Conservation (phyloP, 1,139 yeast species). For the Trichomonascaceae sp. region DNA sequence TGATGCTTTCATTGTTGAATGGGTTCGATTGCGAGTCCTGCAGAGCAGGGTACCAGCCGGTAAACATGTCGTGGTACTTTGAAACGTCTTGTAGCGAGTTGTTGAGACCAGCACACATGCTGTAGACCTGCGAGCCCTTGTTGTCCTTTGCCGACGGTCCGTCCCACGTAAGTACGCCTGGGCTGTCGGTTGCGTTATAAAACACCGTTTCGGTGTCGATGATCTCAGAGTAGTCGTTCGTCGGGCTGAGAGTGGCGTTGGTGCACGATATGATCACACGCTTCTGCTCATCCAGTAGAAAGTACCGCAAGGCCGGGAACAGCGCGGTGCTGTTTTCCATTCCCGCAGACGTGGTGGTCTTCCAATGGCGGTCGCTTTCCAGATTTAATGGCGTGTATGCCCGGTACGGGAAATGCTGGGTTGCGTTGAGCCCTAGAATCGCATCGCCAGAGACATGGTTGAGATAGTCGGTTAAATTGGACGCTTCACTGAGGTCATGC, state of each 20-base stretch:
- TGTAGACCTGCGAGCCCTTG: background rate
- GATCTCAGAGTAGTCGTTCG: background rate
- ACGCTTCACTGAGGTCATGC: constrained; percentile 16
- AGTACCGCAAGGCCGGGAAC: constrained; percentile 7
- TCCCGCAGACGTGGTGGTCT: constrained; percentile 1
- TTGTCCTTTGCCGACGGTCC: background rate
- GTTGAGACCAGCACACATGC: constrained; percentile 1
- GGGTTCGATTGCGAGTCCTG: constrained; percentile 4
- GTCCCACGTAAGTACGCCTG: constrained; percentile 2
- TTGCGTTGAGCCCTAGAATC: constrained; percentile 1
- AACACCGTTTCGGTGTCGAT: background rate
- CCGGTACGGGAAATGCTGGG: constrained; percentile 5
- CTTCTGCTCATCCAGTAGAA: constrained; percentile 8
- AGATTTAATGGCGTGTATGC: constrained; percentile 27
- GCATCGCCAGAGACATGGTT: constrained; percentile 4
- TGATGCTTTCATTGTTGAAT: constrained; percentile 25
- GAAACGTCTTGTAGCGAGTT: background rate
- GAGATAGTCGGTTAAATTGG: constrained; percentile 1
- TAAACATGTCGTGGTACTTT: constrained; percentile 1
- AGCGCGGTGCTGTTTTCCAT: background rate
- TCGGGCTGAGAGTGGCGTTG: constrained; percentile 1
- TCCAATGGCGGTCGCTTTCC: constrained; percentile 7
- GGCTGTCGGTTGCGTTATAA: background rate
- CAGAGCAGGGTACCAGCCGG: constrained; percentile 3
- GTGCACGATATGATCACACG: constrained; percentile 3